Conservation (phyloP, 1,284 basidiomycete species). For the Cystobasidiaceae sp. region DNA sequence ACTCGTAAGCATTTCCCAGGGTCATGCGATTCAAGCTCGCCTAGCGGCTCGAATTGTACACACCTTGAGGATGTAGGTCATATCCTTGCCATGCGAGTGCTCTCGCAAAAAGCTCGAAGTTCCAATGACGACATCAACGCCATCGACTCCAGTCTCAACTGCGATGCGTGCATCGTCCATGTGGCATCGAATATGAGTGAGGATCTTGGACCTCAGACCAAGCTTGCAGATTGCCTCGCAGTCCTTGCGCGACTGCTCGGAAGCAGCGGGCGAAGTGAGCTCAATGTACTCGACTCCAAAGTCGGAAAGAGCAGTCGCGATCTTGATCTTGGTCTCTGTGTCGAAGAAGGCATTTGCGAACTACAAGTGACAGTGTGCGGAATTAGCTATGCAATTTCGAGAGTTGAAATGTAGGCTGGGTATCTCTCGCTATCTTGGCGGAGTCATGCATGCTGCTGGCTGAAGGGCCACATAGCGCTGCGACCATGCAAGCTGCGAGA, state of each 20-base stretch:
- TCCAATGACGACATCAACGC: slow-evolving; percentile 98
- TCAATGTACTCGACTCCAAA: slow-evolving; percentile 99
- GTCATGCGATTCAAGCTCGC: not conserved
- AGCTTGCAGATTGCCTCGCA: slow-evolving; percentile 99
- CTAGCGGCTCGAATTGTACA: not conserved
- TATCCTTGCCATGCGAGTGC: slow-evolving; percentile 99
- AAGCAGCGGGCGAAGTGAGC: slow-evolving; percentile 95
- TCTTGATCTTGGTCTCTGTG: slow-evolving; percentile 99
- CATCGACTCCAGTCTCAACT: slow-evolving; percentile 97
- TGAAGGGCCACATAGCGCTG: too few species aligned
- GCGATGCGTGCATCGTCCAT: slow-evolving; percentile 99
- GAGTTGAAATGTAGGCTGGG: too few species aligned
- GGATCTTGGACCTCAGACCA: slow-evolving; percentile 91
- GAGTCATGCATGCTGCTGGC: too few species aligned
- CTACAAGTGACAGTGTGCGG: slow-evolving; percentile 47
- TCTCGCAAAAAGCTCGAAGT: slow-evolving; percentile 98
- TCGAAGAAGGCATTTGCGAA: slow-evolving; percentile 99
- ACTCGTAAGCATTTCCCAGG: too few species aligned
- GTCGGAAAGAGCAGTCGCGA: slow-evolving; percentile 90
- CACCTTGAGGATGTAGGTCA: slow-evolving; percentile 96
- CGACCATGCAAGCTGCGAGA: too few species aligned
- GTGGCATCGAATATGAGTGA: slow-evolving; percentile 99
- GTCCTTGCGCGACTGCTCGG: slow-evolving; percentile 88
- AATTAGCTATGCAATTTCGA: not conserved
- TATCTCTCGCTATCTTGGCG: too few species aligned